These are phyloP conservation scores for Penicillium egyptiacum DNA, from an alignment of 495 filamentous ascomycete genomes.

Conservation along the genomic window DNA sequence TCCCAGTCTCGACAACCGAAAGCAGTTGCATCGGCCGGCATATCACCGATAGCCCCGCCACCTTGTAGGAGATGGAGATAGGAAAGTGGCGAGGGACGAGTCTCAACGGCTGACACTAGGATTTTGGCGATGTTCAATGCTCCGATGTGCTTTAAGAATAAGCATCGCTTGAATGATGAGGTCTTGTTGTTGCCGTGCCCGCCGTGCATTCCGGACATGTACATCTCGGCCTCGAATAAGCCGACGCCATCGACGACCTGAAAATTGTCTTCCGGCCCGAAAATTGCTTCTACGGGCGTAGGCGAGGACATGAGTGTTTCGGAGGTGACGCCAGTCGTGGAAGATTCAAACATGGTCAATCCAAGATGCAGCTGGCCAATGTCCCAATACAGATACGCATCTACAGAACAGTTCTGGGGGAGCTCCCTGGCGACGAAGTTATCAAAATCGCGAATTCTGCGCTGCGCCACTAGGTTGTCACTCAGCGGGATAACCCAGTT, in stretches of 20 bases:
- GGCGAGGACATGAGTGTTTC: slow-evolving; percentile 18
- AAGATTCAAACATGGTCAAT: slow-evolving; percentile 53
- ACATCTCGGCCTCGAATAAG: slow-evolving; percentile 62
- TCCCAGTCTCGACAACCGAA: slow-evolving; percentile 66
- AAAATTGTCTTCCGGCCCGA: slow-evolving; percentile 38
- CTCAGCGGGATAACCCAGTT: slow-evolving; percentile 53
- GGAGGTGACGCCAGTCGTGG: slow-evolving; percentile 21
- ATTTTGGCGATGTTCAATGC: slow-evolving; percentile 32
- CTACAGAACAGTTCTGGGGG: slow-evolving; percentile 49
- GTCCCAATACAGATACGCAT: slow-evolving; percentile 60
- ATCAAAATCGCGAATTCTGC: slow-evolving; percentile 47
- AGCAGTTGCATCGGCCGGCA: slow-evolving; percentile 51
- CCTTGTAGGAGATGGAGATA: slow-evolving; percentile 66
- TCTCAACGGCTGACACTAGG: slow-evolving; percentile 49
- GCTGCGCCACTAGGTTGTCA: slow-evolving; percentile 37
- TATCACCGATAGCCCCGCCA: slow-evolving; percentile 52
- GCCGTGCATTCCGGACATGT: slow-evolving; percentile 60
- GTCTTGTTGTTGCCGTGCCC: slow-evolving; percentile 59
- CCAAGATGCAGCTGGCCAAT: slow-evolving; percentile 50
- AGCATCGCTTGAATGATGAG: slow-evolving; percentile 64
- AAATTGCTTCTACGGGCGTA: slow-evolving; percentile 6
- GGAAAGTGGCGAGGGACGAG: slow-evolving; percentile 54
- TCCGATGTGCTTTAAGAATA: slow-evolving; percentile 58
- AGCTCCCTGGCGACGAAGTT: slow-evolving; percentile 40
- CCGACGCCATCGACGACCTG: slow-evolving; percentile 48